These are phyloP conservation scores for Chytridium lagenaria DNA, from an alignment of 371 early-diverging fungal species.

Conservation along the genomic window DNA sequence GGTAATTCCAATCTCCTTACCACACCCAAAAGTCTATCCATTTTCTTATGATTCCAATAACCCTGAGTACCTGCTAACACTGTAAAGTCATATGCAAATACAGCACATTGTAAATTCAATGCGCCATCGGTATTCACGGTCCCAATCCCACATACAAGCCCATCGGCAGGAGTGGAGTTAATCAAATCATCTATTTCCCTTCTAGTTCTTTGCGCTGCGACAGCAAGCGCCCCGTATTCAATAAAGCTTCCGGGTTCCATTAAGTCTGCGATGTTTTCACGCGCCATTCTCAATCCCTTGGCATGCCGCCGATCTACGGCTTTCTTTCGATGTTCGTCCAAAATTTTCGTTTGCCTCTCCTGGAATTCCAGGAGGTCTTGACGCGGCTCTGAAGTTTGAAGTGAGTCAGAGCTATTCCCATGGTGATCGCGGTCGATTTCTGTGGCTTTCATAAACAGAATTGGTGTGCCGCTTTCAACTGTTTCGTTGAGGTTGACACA, in stretches of 20 bases:
- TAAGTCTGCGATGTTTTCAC: conserved; percentile 34
- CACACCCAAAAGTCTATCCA: conserved; percentile 22
- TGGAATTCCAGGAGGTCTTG: conserved; percentile 26
- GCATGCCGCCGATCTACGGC: conserved; percentile 25
- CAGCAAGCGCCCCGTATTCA: conserved; percentile 33
- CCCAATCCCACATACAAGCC: conserved; percentile 29
- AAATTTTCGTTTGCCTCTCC: background rate
- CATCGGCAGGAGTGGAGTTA: conserved; percentile 33
- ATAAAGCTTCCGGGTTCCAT: conserved; percentile 24
- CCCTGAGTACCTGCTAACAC: conserved; percentile 44
- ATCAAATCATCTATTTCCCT: conserved; percentile 29
- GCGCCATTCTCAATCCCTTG: conserved; percentile 19
- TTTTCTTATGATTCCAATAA: conserved; percentile 30
- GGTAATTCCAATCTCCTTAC: conserved; percentile 17
- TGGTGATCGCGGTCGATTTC: background rate
- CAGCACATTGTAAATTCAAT: conserved; percentile 10
- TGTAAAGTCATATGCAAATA: conserved; percentile 37
- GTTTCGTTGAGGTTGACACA: background rate
- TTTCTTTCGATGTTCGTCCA: conserved; percentile 20
- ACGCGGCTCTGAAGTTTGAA: conserved; percentile 1
- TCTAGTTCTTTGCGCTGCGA: conserved; percentile 35
- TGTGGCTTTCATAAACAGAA: background rate
- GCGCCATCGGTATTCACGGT: conserved; percentile 9
- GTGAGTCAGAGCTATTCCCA: background rate
- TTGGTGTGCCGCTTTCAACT: background rate